Evolutionary conservation across 495 filamentous ascomycete genomes (phyloP).

Genomic region (Evansstolkia leycettana): DNA sequence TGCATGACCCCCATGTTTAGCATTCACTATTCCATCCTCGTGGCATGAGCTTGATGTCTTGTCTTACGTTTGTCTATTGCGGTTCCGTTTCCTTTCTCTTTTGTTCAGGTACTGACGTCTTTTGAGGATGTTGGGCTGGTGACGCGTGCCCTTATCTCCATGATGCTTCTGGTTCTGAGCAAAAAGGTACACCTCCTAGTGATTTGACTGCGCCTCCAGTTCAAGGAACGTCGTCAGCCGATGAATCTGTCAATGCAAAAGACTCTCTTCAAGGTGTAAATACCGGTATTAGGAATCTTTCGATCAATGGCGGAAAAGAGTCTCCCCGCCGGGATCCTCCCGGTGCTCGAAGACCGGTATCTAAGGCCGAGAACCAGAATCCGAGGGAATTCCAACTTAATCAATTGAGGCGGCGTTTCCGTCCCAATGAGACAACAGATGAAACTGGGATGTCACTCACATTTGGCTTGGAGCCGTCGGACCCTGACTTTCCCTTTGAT

Average conservation of each 20-base stretch:
- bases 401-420: conserved; percentile 63
- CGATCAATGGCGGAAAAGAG: conserved; percentile 3
- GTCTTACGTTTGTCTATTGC: not conserved
- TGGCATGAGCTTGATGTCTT: too few relatives aligned
- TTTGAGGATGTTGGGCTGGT: conserved; percentile 30
- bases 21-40: too few relatives aligned
- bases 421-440: conserved; percentile 42
- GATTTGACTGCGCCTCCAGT: not conserved
- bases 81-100: not conserved
- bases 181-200: not conserved
- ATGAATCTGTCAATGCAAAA: not conserved
- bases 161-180: conserved; percentile 10
- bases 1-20: too few relatives aligned
- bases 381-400: conserved; percentile 65
- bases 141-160: conserved; percentile 30
- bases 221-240: not conserved
- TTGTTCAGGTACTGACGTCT: conserved; percentile 7
- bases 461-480: conserved; percentile 64
- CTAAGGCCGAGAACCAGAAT: conserved; percentile 51
- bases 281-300: conserved; percentile 6
- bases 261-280: not conserved
- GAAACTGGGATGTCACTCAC: conserved; percentile 42
- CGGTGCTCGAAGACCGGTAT: conserved; percentile 48
- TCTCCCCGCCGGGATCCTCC: conserved; percentile 3
- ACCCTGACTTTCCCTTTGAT: conserved; percentile 79